A percentile compares a stretch with the other conserved stretches of the same genome.
Conservation (phyloP, 768 basidiomycete genomes). For the Xerocomellus intermedius region DNA sequence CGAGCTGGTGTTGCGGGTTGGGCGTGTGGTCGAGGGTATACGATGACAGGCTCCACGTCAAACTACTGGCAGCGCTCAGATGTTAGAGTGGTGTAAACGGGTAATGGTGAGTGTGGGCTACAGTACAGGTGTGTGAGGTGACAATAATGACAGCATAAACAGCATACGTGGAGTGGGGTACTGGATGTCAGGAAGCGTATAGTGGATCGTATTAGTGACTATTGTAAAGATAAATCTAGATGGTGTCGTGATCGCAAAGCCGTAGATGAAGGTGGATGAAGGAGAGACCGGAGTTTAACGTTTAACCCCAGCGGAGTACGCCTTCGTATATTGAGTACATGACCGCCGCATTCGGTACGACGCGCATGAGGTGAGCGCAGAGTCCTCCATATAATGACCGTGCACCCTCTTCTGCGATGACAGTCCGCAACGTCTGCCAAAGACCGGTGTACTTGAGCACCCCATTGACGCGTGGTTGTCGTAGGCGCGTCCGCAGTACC, state of each 20-base stretch:
- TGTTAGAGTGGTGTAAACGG: constrained; percentile 25
- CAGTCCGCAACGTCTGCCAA: constrained; percentile 75
- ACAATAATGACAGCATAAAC: constrained; percentile 15
- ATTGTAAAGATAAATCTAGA: constrained; percentile 18
- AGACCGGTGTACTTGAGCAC: constrained; percentile 85
- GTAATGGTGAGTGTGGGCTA: constrained; percentile 24
- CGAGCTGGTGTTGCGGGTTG: constrained; percentile 54
- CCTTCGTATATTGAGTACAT: constrained; percentile 98
- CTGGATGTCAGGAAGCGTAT: neutral
- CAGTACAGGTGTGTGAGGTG: constrained; percentile 14
- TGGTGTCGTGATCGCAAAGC: neutral
- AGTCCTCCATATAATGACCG: constrained; percentile 87
- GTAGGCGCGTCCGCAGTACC: constrained; percentile 89
- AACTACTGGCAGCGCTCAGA: neutral
- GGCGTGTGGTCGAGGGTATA: constrained; percentile 41
- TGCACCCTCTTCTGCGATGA: constrained; percentile 88
- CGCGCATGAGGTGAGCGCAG: constrained; percentile 92
- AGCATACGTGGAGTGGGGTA: constrained; percentile 12
- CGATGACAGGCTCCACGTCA: constrained; percentile 4
- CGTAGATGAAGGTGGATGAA: too few relatives aligned
- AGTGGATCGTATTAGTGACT: constrained; percentile 12
- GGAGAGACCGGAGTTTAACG: neutral
- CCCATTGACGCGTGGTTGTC: constrained; percentile 82
- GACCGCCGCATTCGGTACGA: constrained; percentile 94
- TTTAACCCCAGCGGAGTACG: constrained; percentile 56